A percentile compares a stretch with the other conserved stretches of the same genome.
Evolutionary conservation across 371 early-diverging fungal genomes (phyloP).

Genomic region (Rhizopus delemar): DNA sequence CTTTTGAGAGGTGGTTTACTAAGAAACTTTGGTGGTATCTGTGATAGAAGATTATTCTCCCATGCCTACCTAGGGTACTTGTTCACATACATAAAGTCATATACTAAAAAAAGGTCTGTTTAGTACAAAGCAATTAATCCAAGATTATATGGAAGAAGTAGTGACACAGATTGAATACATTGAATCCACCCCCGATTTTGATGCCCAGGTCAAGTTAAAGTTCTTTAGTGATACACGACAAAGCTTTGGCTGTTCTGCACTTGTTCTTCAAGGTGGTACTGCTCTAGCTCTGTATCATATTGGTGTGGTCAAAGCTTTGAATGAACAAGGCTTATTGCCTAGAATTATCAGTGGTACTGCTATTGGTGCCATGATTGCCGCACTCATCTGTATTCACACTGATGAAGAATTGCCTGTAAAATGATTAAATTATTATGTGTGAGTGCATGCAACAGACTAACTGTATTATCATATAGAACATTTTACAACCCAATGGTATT

Average conservation of each 20-base stretch:
- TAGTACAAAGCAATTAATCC: constrained; percentile 71
- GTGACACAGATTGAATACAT: constrained; percentile 62
- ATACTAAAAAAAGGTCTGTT: neutral
- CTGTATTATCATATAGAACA: constrained; percentile 29
- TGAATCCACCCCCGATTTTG: constrained; percentile 47
- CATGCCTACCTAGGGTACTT: constrained; percentile 59
- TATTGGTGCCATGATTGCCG: constrained; percentile 73
- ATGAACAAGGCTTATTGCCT: constrained; percentile 66
- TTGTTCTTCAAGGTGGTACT: constrained; percentile 72
- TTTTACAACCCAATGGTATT: constrained; percentile 65
- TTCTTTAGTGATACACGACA: constrained; percentile 71
- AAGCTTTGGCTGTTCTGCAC: constrained; percentile 70
- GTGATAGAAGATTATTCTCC: constrained; percentile 61
- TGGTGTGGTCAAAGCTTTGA: constrained; percentile 73
- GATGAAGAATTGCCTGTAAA: constrained; percentile 70
- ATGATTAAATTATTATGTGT: neutral
- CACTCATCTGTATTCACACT: constrained; percentile 69
- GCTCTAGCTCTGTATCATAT: constrained; percentile 69
- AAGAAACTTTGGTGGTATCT: constrained; percentile 74
- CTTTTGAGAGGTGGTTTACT: constrained; percentile 62
- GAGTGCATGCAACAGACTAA: no score
- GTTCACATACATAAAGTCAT: neutral
- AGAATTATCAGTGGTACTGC: constrained; percentile 74
- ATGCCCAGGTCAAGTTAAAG: constrained; percentile 61
- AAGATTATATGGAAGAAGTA: constrained; percentile 71